Percentiles rank a stretch among this genome's conserved stretches.
Conservation (phyloP, 768 basidiomycete species). For the Russula sp. region DNA sequence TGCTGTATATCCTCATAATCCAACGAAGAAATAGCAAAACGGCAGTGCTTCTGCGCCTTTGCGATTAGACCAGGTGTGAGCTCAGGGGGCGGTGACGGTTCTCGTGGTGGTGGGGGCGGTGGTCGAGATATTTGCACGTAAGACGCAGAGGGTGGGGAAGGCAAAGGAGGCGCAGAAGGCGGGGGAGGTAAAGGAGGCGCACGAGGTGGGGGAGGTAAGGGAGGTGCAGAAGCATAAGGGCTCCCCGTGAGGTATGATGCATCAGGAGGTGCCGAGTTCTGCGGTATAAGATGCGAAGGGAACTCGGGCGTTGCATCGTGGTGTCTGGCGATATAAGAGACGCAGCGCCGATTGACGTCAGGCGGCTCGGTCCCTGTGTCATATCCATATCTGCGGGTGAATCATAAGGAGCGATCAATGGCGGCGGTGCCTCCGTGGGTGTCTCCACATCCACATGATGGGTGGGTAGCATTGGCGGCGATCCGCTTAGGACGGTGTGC, state of each 20-base stretch:
- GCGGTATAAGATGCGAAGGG: slow-evolving; percentile 23
- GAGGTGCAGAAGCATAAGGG: slow-evolving; percentile 15
- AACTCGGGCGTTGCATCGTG: slow-evolving; percentile 10
- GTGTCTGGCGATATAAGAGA: slow-evolving; percentile 10
- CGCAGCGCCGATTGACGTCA: slow-evolving; percentile 5
- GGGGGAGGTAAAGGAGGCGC: slow-evolving; percentile 14
- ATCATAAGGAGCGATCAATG: background rate
- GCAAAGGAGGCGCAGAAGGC: slow-evolving; percentile 26
- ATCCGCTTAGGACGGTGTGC: background rate
- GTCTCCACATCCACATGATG: slow-evolving; percentile 1
- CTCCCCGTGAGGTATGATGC: slow-evolving; percentile 11
- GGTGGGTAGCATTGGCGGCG: slow-evolving; percentile 12
- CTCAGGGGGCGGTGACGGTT: slow-evolving; percentile 37
- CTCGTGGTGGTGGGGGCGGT: slow-evolving; percentile 12
- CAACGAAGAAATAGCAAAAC: slow-evolving; percentile 90
- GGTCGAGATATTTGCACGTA: slow-evolving; percentile 25
- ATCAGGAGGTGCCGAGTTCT: slow-evolving; percentile 22
- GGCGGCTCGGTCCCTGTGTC: slow-evolving; percentile 1
- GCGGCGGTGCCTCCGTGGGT: background rate
- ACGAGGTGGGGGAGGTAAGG: slow-evolving; percentile 13
- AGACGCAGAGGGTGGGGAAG: slow-evolving; percentile 26
- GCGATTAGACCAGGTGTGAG: slow-evolving; percentile 65
- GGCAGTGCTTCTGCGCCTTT: slow-evolving; percentile 86
- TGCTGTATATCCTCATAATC: slow-evolving; percentile 93
- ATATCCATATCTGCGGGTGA: slow-evolving; percentile 5